Evolutionary conservation across 169 alveolate genomes (phyloP).

Genomic region (Neospora caninum): DNA sequence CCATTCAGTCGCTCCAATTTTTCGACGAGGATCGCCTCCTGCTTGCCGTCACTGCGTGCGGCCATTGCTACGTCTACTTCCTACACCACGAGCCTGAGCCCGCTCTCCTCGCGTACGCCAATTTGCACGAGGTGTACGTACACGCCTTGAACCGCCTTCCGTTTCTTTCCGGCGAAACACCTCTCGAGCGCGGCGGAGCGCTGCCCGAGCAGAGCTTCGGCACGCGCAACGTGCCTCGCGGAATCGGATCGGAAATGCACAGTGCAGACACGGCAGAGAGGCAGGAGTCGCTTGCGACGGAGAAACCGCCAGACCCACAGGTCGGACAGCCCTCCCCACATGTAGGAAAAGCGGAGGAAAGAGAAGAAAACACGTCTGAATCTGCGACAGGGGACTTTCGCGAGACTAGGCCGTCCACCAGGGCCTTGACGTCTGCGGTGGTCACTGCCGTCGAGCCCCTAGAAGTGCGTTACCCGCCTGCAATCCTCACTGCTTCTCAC

Average conservation of each 20-base stretch:
- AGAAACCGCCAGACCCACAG: no score
- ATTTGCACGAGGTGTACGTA: conserved; percentile 32
- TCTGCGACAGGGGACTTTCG: background rate
- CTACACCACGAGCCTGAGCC: conserved; percentile 50
- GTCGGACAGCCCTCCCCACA: no score
- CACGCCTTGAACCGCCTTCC: conserved; percentile 25
- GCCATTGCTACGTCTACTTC: conserved; percentile 40
- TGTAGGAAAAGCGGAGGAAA: no score
- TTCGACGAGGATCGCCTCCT: conserved; percentile 52
- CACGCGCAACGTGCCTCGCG: no score
- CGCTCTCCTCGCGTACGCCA: conserved; percentile 29
- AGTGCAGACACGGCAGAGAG: no score
- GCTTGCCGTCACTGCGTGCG: conserved; percentile 39
- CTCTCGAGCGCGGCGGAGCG: no score
- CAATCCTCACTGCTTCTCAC: background rate
- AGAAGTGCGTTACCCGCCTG: background rate
- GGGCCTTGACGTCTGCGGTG: background rate
- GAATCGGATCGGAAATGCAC: no score
- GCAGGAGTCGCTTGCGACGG: no score
- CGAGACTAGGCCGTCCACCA: background rate
- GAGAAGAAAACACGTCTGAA: background rate
- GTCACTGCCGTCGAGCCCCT: background rate
- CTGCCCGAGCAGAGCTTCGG: no score
- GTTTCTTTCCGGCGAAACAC: background rate
- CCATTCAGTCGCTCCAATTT: conserved; percentile 39